phyloP scores from a whole-genome alignment of 495 filamentous ascomycete genomes.

The Letharia lupina region DNA sequence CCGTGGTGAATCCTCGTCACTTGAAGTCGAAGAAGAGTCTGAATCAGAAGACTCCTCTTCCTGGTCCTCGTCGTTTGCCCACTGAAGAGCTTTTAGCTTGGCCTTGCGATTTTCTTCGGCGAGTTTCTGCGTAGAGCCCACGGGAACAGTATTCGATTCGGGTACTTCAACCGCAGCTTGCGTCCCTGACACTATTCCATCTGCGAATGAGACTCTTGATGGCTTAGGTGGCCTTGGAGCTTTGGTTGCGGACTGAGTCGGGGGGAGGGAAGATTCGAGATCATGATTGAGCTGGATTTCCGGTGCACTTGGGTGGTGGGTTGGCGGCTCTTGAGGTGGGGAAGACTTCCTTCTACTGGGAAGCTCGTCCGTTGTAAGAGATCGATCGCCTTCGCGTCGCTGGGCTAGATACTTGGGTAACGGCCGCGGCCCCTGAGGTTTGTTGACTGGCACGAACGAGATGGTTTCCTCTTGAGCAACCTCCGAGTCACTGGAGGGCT shows the following conservation, averaged over 20 bases:
- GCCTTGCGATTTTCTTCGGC: constrained; percentile 26
- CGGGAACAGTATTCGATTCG: background rate
- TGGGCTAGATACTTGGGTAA: constrained; percentile 23
- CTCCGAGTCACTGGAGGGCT: constrained; percentile 24
- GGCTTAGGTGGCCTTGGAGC: background rate
- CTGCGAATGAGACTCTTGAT: background rate
- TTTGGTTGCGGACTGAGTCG: background rate
- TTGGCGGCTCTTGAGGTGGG: background rate
- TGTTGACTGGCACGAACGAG: constrained; percentile 23
- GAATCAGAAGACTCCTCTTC: constrained; percentile 7
- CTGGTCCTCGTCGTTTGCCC: constrained; percentile 15
- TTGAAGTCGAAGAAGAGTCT: constrained; percentile 5
- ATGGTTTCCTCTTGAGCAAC: constrained; percentile 8
- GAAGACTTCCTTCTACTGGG: background rate
- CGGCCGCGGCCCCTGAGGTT: constrained; percentile 45
- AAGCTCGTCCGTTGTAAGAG: constrained; percentile 4
- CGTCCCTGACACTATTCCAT: background rate
- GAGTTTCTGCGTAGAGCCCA: constrained; percentile 9
- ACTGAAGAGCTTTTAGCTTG: constrained; percentile 26
- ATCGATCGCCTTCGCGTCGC: constrained; percentile 13
- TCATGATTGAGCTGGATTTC: background rate
- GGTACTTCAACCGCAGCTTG: background rate
- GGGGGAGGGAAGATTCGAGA: background rate
- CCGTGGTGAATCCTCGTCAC: background rate
- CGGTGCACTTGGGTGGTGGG: background rate